phyloP scores from a whole-genome alignment of 2,329 filamentous ascomycete species.

The Cladosporium phlei region DNA sequence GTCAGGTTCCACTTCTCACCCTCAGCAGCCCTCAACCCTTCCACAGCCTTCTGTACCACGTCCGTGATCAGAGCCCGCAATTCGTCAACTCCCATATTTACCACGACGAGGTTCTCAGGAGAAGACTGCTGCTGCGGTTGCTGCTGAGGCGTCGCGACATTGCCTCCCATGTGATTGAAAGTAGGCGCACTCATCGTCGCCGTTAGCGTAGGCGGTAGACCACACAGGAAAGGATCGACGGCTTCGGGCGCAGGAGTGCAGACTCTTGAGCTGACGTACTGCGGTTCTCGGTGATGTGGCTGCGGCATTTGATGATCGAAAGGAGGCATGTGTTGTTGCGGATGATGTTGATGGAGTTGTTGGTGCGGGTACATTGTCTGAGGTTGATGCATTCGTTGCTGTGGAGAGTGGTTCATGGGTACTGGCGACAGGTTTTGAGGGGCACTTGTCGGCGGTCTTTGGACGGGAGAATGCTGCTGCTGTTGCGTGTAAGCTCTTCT shows the following conservation, averaged over 20 bases:
- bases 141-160: background rate
- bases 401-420: no score
- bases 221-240: conserved; percentile 9
- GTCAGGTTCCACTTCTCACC: no score
- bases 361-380: no score
- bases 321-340: conserved; percentile 8
- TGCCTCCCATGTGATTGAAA: background rate
- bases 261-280: conserved; percentile 18
- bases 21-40: no score
- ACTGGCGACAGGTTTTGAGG: no score
- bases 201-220: no score
- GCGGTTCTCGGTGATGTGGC: no score
- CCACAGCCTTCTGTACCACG: conserved; percentile 1
- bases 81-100: conserved; percentile 11
- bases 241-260: conserved; percentile 21
- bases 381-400: no score
- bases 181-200: background rate
- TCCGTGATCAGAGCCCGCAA: conserved; percentile 4
- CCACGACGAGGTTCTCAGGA: background rate
- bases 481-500: conserved; percentile 17
- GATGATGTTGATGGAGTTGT: conserved; percentile 8
- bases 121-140: background rate
- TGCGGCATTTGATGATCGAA: conserved; percentile 9
- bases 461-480: no score
- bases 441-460: no score